These are phyloP conservation scores for Hypoxylon crocopeplum DNA, from an alignment of 495 filamentous ascomycete species.

Conservation along the genomic window DNA sequence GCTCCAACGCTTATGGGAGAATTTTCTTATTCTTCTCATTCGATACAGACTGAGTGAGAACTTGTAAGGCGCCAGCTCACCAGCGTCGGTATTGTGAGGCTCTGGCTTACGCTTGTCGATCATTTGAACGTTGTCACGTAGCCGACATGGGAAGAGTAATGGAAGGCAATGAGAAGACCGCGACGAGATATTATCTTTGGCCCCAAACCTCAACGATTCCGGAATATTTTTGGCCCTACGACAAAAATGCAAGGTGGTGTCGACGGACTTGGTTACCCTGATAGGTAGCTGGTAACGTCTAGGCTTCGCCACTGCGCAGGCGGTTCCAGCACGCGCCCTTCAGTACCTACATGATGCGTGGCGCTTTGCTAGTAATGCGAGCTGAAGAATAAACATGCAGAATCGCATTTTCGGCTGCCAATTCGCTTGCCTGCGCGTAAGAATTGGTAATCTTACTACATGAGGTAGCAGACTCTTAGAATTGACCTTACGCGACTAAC, in stretches of 20 bases:
- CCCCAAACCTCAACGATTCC: conserved; percentile 12
- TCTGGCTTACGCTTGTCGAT: neutral
- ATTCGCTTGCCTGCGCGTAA: conserved; percentile 12
- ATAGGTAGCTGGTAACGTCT: conserved; percentile 30
- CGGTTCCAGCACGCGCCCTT: conserved; percentile 1
- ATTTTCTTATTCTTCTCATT: too few relatives aligned
- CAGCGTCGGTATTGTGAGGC: too few relatives aligned
- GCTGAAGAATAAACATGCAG: conserved; percentile 3
- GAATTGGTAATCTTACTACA: conserved; percentile 32
- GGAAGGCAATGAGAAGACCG: neutral
- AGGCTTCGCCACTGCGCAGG: conserved; percentile 11
- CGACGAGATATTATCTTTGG: conserved; percentile 4
- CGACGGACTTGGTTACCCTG: conserved; percentile 27
- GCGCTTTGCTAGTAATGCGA: conserved; percentile 26
- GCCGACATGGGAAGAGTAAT: conserved; percentile 5
- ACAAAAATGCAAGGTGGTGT: conserved; percentile 8
- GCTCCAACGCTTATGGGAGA: too few relatives aligned
- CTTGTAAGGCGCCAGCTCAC: too few relatives aligned
- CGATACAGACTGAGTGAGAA: too few relatives aligned
- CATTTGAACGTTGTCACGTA: conserved; percentile 2
- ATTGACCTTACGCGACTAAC: conserved; percentile 13
- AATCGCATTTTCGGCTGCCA: conserved; percentile 1
- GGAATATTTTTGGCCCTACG: neutral
- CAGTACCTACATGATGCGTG: conserved; percentile 9
- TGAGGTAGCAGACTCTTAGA: conserved; percentile 6